Evolutionary conservation across 2,329 filamentous ascomycete genomes (phyloP), one percentile per base, ranked within the genome.

Genomic region (Sclerotinia borealis): DNA sequence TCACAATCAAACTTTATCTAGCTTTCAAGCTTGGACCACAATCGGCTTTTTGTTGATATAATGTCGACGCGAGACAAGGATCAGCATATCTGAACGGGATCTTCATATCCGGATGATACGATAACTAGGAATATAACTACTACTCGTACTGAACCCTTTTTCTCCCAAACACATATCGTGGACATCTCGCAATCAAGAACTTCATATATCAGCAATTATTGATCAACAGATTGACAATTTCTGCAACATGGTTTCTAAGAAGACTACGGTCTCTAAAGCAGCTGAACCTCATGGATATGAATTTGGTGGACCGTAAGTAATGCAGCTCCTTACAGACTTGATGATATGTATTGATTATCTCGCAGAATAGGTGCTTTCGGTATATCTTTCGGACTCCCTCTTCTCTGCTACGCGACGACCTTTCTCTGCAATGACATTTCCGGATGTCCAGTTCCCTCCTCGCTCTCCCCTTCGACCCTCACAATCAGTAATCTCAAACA

Each of bases 361-460:
- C 58, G 15, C 68, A 96, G 92, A 61, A 80, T 88, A 48, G 93
- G 92, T 63, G 91, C 90, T 41, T 84, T 88, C 65, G 83, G 79
- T 66, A 91, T 98, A 72, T 90, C 90, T 9, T 88, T 96, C 71
- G 87, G 88, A 63, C 85, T 97, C 0, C 93, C 93, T 0, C 65
- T 92, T 48, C 82, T 93, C 68, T 84, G 92, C 70, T 96, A 95
- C 77, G 75, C 87, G 70, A 88, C 93, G 73, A 83, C 87, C 52
- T 96, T 97, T 74, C 80, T 89, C 71, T 97, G 93, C 83, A 98
- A 97, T 78, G 93, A 98, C 75, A 80, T 96, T 67, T 89, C 91
- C 10, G 93, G 95, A 64, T 98, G 95, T 74, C 95, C 93, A 52
- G 88, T 91, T 3, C 92, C 93, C 4, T 92, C 90, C 4, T 81